A percentile compares a stretch with the other conserved stretches of the same genome.
Conservation (phyloP, 768 basidiomycete species). For the Suillus placidus region DNA sequence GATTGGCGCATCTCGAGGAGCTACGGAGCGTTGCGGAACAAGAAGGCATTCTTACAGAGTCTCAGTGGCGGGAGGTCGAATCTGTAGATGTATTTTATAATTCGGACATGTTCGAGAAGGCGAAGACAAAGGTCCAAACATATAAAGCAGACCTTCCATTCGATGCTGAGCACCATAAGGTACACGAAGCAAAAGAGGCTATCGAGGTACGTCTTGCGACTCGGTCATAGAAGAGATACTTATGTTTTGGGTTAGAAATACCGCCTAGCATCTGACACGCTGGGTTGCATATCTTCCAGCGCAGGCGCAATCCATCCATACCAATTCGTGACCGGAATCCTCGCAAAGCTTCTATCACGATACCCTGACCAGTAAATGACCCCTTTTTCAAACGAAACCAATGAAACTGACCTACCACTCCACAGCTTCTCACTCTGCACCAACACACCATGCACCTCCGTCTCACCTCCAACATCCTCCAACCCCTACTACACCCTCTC, state of each 20-base stretch:
- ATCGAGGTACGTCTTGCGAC: slow-evolving; percentile 24
- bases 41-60: slow-evolving; percentile 52
- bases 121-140: slow-evolving; percentile 43
- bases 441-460: slow-evolving; percentile 62
- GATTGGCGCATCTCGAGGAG: slow-evolving; percentile 57
- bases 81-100: slow-evolving; percentile 60
- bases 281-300: slow-evolving; percentile 53
- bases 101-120: slow-evolving; percentile 41
- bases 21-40: slow-evolving; percentile 53
- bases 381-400: not conserved
- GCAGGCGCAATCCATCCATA: slow-evolving; percentile 75
- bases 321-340: slow-evolving; percentile 64
- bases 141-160: slow-evolving; percentile 55
- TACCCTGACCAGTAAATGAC: slow-evolving; percentile 48
- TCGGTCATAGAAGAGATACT: not conserved
- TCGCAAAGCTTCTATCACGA: slow-evolving; percentile 51
- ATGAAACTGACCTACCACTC: not conserved
- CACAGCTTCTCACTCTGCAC: slow-evolving; percentile 61
- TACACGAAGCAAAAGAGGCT: slow-evolving; percentile 38
- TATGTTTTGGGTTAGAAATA: slow-evolving; percentile 41
- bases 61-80: slow-evolving; percentile 61
- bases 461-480: slow-evolving; percentile 35
- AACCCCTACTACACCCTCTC: slow-evolving; percentile 49
- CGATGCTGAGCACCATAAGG: slow-evolving; percentile 41
- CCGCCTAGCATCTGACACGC: slow-evolving; percentile 44